Evolutionary conservation across 108 stramenopile species (phyloP).

Genomic region (Skeletonema grethae): DNA sequence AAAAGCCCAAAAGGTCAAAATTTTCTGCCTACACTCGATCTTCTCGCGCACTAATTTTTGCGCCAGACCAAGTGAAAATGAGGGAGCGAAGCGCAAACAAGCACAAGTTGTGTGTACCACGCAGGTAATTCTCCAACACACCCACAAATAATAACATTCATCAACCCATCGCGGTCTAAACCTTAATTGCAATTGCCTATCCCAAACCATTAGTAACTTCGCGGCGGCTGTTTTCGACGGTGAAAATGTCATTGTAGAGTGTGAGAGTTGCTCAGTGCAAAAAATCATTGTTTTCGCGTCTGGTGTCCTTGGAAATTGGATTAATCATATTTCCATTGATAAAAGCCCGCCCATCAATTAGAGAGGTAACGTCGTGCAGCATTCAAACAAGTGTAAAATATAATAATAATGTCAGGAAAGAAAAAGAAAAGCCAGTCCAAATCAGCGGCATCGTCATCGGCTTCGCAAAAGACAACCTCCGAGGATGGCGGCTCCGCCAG

Average conservation of each 20-base stretch:
- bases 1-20: too few relatives aligned
- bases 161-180: too few relatives aligned
- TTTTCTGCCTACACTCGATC: too few relatives aligned
- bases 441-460: neutral
- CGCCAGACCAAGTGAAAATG: too few relatives aligned
- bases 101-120: too few relatives aligned
- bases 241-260: constrained; percentile 4
- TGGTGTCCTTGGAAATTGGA: neutral
- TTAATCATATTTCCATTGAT: neutral
- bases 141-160: too few relatives aligned
- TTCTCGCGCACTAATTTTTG: too few relatives aligned
- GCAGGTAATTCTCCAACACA: too few relatives aligned
- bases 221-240: neutral
- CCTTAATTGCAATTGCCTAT: too few relatives aligned
- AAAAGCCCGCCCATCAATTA: neutral
- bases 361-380: neutral
- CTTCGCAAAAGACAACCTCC: neutral
- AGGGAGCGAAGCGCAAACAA: too few relatives aligned
- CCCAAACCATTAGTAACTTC: neutral
- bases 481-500: constrained; percentile 1
- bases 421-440: neutral
- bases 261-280: neutral
- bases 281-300: neutral
- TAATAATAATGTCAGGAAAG: neutral
- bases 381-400: neutral